Evolutionary conservation across 192 early-diverging fungal genomes (phyloP).

Genomic region (Dispira parvispora): DNA sequence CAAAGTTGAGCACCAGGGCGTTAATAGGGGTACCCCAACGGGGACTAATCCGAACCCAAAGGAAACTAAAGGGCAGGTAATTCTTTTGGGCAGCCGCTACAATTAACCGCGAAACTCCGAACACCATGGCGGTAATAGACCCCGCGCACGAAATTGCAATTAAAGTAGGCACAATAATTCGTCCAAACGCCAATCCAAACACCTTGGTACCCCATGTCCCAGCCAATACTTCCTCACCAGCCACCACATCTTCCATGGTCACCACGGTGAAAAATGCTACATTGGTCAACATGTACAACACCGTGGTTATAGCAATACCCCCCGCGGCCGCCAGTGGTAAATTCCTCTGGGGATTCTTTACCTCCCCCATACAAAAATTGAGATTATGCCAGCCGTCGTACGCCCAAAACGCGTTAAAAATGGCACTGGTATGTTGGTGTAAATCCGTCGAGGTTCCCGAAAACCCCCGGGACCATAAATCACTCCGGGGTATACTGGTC

Average conservation of each 20-base stretch:
- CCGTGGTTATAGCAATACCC: constrained; percentile 51
- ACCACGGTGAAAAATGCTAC: constrained; percentile 68
- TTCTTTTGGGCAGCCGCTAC: constrained; percentile 29
- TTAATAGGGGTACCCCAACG: constrained; percentile 28
- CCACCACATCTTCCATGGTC: constrained; percentile 42
- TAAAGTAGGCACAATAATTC: constrained; percentile 28
- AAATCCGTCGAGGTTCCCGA: constrained; percentile 32
- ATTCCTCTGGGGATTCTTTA: constrained; percentile 61
- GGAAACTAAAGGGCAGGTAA: constrained; percentile 28
- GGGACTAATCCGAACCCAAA: constrained; percentile 25
- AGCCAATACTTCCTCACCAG: constrained; percentile 38
- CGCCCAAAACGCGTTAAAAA: constrained; percentile 33
- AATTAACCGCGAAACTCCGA: constrained; percentile 30
- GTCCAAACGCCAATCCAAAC: constrained; percentile 34
- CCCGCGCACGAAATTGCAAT: constrained; percentile 33
- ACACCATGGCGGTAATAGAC: constrained; percentile 30
- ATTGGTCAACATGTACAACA: constrained; percentile 60
- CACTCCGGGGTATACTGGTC: constrained; percentile 16
- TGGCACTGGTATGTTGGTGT: constrained; percentile 31
- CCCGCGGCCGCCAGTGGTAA: constrained; percentile 55
- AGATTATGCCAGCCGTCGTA: constrained; percentile 55
- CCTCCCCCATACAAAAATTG: constrained; percentile 64
- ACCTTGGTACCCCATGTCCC: constrained; percentile 34
- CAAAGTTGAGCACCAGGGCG: constrained; percentile 24
- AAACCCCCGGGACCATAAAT: constrained; percentile 44